Percentiles rank a stretch among this genome's conserved stretches.
Evolutionary conservation across 495 filamentous ascomycete species (phyloP).

Genomic region (Neurospora sublineolata): DNA sequence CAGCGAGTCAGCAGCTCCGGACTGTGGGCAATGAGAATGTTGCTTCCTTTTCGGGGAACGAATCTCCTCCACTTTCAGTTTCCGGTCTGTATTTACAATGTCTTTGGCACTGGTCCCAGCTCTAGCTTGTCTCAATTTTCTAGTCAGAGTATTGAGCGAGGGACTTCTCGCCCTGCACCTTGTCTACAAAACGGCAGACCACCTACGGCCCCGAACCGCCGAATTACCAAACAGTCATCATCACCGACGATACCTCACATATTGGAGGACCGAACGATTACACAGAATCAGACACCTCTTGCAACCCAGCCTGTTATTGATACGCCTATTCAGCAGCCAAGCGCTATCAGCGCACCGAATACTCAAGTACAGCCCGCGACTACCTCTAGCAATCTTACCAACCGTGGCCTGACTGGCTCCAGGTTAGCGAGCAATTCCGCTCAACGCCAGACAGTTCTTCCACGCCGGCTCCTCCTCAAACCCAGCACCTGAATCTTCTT

Average conservation of each 20-base stretch:
- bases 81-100: background rate
- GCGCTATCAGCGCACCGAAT: background rate
- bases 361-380: background rate
- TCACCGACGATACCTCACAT: background rate
- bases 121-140: background rate
- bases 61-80: background rate
- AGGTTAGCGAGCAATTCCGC: background rate
- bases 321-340: background rate
- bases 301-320: background rate
- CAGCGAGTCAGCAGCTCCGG: background rate
- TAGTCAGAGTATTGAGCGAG: background rate
- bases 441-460: background rate
- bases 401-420: background rate
- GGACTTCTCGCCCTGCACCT: background rate
- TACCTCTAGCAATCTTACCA: background rate
- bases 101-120: background rate
- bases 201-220: background rate
- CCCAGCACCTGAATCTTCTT: conserved; percentile 46
- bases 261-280: background rate
- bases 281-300: background rate
- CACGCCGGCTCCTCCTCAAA: background rate
- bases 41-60: background rate
- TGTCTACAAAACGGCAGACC: background rate
- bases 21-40: background rate
- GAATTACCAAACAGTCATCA: background rate